These are phyloP conservation scores for Pholiota adiposa DNA, from an alignment of 1,284 basidiomycete species.

Conservation along the genomic window DNA sequence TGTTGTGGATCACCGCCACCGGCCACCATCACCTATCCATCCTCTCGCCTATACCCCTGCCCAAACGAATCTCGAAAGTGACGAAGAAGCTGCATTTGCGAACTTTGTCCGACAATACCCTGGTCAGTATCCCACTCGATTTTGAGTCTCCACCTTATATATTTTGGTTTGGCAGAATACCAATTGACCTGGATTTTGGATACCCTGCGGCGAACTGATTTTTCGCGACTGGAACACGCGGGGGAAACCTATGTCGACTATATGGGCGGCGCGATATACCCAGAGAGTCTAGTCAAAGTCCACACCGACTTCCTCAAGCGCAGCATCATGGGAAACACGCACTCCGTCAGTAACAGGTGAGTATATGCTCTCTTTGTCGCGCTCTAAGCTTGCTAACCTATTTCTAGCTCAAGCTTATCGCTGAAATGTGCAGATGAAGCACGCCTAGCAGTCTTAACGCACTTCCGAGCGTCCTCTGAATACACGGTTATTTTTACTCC, in stretches of 20 bases:
- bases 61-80: slow-evolving; percentile 12
- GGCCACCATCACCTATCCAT: slow-evolving; percentile 19
- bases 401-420: slow-evolving; percentile 67
- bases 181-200: slow-evolving; percentile 70
- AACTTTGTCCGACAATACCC: slow-evolving; percentile 46
- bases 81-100: slow-evolving; percentile 26
- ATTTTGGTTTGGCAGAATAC: slow-evolving; percentile 46
- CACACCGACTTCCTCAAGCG: slow-evolving; percentile 70
- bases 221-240: slow-evolving; percentile 58
- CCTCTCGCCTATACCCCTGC: slow-evolving; percentile 29
- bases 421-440: slow-evolving; percentile 69
- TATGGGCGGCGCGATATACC: slow-evolving; percentile 79
- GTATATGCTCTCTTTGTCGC: slow-evolving; percentile 32
- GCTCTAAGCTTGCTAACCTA: slow-evolving; percentile 7
- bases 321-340: slow-evolving; percentile 78
- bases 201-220: slow-evolving; percentile 72
- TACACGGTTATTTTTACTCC: slow-evolving; percentile 84
- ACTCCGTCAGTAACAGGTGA: slow-evolving; percentile 78
- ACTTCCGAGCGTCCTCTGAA: slow-evolving; percentile 70
- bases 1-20: slow-evolving; percentile 20
- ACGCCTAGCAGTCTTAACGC: slow-evolving; percentile 68
- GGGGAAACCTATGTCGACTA: slow-evolving; percentile 82
- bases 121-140: slow-evolving; percentile 32
- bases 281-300: slow-evolving; percentile 70
- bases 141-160: not conserved